These are phyloP conservation scores for Mortierella hygrophila DNA, from an alignment of 192 early-diverging fungal genomes.

Conservation along the genomic window DNA sequence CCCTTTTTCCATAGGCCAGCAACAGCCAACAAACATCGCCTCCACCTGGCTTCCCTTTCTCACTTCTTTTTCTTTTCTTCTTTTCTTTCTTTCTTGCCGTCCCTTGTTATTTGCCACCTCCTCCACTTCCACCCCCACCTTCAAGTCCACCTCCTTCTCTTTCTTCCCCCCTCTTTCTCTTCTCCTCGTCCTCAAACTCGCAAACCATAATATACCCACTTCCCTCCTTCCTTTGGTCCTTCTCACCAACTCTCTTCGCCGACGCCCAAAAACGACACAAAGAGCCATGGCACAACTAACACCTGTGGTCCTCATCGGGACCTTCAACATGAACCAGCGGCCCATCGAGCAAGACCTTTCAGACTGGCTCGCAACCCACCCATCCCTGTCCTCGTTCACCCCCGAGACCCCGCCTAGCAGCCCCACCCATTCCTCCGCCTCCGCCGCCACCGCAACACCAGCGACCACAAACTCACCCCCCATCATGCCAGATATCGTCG, in stretches of 20 bases:
- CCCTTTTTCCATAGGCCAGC: too few species aligned
- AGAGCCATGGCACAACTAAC: slow-evolving; percentile 14
- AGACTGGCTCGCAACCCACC: slow-evolving; percentile 53
- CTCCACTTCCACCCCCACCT: neutral
- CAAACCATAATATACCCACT: neutral
- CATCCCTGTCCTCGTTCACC: slow-evolving; percentile 21
- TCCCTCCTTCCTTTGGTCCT: neutral
- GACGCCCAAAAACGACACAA: neutral
- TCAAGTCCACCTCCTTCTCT: neutral
- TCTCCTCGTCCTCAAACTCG: neutral
- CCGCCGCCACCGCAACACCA: neutral
- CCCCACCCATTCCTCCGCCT: slow-evolving; percentile 13
- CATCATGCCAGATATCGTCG: slow-evolving; percentile 59
- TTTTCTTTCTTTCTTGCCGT: neutral
- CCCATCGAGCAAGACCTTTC: slow-evolving; percentile 53
- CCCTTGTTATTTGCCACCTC: neutral
- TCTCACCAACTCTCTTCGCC: too few species aligned
- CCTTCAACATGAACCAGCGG: slow-evolving; percentile 57
- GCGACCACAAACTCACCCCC: neutral
- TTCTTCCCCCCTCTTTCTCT: neutral
- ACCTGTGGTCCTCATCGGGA: slow-evolving; percentile 56
- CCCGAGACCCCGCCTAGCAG: slow-evolving; percentile 27
- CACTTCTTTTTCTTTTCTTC: neutral
- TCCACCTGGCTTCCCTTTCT: neutral
- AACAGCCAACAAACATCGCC: too few species aligned